Percentiles rank a stretch among this genome's conserved stretches.
phyloP scores from a whole-genome alignment of 192 early-diverging fungal genomes.

The Geranomyces variabilis region DNA sequence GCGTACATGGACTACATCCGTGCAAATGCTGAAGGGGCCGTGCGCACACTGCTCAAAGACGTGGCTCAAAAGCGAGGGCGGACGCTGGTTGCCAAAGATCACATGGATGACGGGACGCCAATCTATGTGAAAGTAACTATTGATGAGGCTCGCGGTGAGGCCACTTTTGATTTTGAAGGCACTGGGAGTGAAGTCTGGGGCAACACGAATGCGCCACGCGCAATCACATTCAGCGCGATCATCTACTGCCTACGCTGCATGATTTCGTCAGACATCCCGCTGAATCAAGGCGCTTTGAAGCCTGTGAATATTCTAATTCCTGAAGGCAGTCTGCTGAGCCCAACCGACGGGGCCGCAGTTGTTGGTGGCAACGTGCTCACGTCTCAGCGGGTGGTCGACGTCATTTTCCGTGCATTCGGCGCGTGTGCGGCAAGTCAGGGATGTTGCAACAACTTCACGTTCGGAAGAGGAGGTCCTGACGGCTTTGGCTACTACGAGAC shows the following conservation, averaged over 20 bases:
- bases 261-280: slow-evolving; percentile 86
- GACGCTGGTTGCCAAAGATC: slow-evolving; percentile 60
- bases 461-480: slow-evolving; percentile 79
- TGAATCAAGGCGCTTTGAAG: slow-evolving; percentile 93
- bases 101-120: slow-evolving; percentile 91
- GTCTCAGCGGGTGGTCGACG: slow-evolving; percentile 89
- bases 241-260: slow-evolving; percentile 95
- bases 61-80: slow-evolving; percentile 40
- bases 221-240: slow-evolving; percentile 87
- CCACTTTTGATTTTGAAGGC: slow-evolving; percentile 92
- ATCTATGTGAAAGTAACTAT: slow-evolving; percentile 80
- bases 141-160: slow-evolving; percentile 68
- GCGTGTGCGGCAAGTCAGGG: slow-evolving; percentile 91
- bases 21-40: slow-evolving; percentile 84
- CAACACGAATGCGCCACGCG: slow-evolving; percentile 77
- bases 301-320: slow-evolving; percentile 86
- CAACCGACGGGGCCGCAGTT: slow-evolving; percentile 83
- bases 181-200: slow-evolving; percentile 66
- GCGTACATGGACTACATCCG: slow-evolving; percentile 96
- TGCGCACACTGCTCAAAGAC: slow-evolving; percentile 73
- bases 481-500: slow-evolving; percentile 98
- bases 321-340: slow-evolving; percentile 72
- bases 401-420: slow-evolving; percentile 86
- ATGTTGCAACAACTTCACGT: slow-evolving; percentile 96
- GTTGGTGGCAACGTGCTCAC: slow-evolving; percentile 98